Conservation (phyloP, 306 rosid genomes). For the Prinsepia uniflora region DNA sequence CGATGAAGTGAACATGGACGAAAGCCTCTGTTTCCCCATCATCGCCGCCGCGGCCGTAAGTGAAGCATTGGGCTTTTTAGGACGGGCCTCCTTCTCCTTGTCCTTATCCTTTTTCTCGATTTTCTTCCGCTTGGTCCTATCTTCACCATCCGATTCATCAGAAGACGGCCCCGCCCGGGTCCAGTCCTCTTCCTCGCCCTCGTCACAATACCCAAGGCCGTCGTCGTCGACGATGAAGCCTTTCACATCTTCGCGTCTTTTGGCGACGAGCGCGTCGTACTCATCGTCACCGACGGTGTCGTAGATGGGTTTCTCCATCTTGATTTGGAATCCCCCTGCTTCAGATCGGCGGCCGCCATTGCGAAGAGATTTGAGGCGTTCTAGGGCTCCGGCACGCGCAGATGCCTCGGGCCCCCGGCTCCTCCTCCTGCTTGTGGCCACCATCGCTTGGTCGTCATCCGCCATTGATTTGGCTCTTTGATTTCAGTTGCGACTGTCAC, state of each 20-base stretch:
- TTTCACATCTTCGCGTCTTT: slow-evolving; percentile 65
- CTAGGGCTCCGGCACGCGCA: slow-evolving; percentile 57
- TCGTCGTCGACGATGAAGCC: slow-evolving; percentile 79
- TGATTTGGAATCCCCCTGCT: slow-evolving; percentile 50
- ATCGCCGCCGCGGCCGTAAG: slow-evolving; percentile 83
- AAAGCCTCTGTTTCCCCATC: slow-evolving; percentile 74
- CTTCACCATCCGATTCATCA: slow-evolving; percentile 68
- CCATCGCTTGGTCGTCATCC: slow-evolving; percentile 52
- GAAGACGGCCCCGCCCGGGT: slow-evolving; percentile 60
- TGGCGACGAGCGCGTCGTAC: slow-evolving; percentile 76
- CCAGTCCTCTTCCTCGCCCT: slow-evolving; percentile 98
- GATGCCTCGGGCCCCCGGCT: slow-evolving; percentile 49
- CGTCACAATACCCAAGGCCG: slow-evolving; percentile 80
- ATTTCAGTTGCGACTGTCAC: not conserved
- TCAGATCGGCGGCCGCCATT: slow-evolving; percentile 68
- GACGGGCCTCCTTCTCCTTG: slow-evolving; percentile 34
- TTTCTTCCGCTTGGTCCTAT: slow-evolving; percentile 55
- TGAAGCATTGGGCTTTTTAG: slow-evolving; percentile 54
- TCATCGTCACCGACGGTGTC: slow-evolving; percentile 75
- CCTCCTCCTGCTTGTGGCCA: slow-evolving; percentile 46
- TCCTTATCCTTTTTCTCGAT: slow-evolving; percentile 42
- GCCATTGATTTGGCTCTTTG: slow-evolving; percentile 39
- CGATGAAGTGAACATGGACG: slow-evolving; percentile 85
- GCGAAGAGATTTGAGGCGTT: slow-evolving; percentile 63
- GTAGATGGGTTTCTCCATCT: slow-evolving; percentile 69